Percentiles rank a stretch among this genome's conserved stretches.
Evolutionary conservation across 2,329 filamentous ascomycete genomes (phyloP).

Genomic region (Alternaria sp.): DNA sequence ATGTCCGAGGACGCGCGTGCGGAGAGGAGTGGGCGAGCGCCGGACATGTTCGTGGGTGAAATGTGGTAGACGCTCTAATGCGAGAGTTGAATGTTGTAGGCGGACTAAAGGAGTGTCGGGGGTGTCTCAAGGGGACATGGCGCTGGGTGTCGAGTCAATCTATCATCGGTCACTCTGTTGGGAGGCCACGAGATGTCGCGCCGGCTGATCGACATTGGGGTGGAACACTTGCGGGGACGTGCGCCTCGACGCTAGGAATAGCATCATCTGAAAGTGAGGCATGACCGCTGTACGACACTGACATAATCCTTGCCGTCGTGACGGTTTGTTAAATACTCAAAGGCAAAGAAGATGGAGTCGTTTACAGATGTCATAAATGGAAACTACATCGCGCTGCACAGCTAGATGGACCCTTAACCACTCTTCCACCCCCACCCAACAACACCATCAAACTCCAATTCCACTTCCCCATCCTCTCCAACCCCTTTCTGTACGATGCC

Average conservation of each 20-base stretch:
- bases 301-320: not conserved
- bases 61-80: not conserved
- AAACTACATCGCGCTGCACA: not conserved
- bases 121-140: constrained; percentile 7
- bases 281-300: constrained; percentile 4
- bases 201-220: constrained; percentile 21
- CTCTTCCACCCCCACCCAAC: constrained; percentile 24
- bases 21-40: constrained; percentile 61
- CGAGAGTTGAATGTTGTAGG: not conserved
- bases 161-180: not conserved
- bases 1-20: constrained; percentile 63
- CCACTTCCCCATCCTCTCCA: constrained; percentile 15
- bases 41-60: constrained; percentile 40
- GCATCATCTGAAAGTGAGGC: constrained; percentile 18
- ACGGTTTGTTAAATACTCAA: not conserved
- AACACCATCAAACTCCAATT: constrained; percentile 21
- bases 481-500: not conserved
- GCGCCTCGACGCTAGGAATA: constrained; percentile 11
- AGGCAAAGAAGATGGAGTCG: not conserved
- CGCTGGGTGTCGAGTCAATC: not conserved
- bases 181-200: constrained; percentile 8
- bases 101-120: constrained; percentile 15
- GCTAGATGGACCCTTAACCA: not conserved
- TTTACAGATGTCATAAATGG: not conserved
- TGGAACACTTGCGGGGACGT: constrained; percentile 10